Evolutionary conservation across 2,329 filamentous ascomycete species (phyloP).

Genomic region (Madurella mycetomatis): DNA sequence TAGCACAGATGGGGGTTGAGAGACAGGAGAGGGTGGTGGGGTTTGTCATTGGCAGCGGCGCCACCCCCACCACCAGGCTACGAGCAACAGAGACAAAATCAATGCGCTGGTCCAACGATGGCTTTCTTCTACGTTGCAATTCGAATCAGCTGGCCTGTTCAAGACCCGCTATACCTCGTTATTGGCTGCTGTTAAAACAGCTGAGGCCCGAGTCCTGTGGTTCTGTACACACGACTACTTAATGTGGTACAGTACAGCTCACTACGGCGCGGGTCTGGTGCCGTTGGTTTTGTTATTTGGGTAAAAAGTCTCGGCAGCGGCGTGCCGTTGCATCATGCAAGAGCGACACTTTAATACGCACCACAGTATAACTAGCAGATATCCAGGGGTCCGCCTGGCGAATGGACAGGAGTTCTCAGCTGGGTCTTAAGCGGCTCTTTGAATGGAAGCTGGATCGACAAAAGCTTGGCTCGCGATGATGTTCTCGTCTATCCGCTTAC

Average conservation of each 20-base stretch:
- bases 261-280: too few species aligned
- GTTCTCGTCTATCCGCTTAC: not conserved
- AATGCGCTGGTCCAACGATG: not conserved
- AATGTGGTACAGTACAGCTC: not conserved
- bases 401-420: not conserved
- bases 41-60: not conserved
- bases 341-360: too few species aligned
- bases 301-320: not conserved
- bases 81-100: not conserved
- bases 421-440: not conserved
- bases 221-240: too few species aligned
- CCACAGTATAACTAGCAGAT: too few species aligned
- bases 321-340: not conserved
- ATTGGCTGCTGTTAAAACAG: too few species aligned
- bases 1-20: not conserved
- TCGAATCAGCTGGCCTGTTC: not conserved
- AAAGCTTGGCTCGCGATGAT: not conserved
- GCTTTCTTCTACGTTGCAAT: not conserved
- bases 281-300: not conserved
- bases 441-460: not conserved
- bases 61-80: not conserved
- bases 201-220: too few species aligned
- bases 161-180: too few species aligned
- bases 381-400: too few species aligned
- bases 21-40: not conserved